These are phyloP conservation scores for Drosera spatulata DNA, from an alignment of 179 eudicot species.

Conservation along the genomic window DNA sequence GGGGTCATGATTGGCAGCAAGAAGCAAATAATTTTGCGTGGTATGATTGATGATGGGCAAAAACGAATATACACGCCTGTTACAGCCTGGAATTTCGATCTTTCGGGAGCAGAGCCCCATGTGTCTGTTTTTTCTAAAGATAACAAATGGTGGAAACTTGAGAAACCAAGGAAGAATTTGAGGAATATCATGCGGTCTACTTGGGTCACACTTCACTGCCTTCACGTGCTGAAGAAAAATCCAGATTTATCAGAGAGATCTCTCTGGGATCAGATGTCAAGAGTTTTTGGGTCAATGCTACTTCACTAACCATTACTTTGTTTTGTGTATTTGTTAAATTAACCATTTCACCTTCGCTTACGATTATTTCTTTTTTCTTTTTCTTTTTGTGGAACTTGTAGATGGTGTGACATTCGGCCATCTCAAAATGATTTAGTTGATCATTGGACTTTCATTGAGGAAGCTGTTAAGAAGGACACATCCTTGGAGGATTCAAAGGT, in stretches of 20 bases:
- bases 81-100: conserved; percentile 72
- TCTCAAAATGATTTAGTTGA: conserved; percentile 50
- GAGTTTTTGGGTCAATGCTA: conserved; percentile 44
- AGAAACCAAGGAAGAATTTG: conserved; percentile 59
- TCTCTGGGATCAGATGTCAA: conserved; percentile 58
- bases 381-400: conserved; percentile 17
- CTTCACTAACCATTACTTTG: neutral
- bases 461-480: conserved; percentile 48
- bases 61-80: conserved; percentile 55
- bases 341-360: neutral
- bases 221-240: conserved; percentile 35
- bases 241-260: conserved; percentile 36
- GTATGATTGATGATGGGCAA: conserved; percentile 55
- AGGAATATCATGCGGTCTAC: conserved; percentile 42
- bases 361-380: neutral
- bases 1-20: conserved; percentile 13
- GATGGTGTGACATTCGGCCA: conserved; percentile 51
- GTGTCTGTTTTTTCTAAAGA: conserved; percentile 53
- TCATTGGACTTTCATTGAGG: conserved; percentile 40
- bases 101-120: conserved; percentile 40
- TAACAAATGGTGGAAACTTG: conserved; percentile 66
- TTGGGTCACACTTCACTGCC: conserved; percentile 49
- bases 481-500: conserved; percentile 57
- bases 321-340: neutral
- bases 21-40: conserved; percentile 41